phyloP scores from a whole-genome alignment of 345 rosid species.

The Ricinus communis region DNA sequence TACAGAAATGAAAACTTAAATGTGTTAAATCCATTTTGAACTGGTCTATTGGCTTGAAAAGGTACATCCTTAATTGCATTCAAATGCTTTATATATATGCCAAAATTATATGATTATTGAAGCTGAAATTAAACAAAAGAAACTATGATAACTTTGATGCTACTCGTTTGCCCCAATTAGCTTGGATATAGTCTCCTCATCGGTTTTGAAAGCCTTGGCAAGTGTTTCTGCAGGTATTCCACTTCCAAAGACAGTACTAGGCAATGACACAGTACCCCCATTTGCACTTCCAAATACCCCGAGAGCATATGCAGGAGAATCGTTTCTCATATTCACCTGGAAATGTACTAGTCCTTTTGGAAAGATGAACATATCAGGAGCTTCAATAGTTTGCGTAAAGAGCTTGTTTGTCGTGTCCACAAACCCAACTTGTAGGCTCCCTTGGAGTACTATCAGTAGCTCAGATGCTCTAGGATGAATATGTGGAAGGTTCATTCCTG shows the following conservation, averaged over 20 bases:
- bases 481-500: constrained; percentile 26
- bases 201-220: constrained; percentile 30
- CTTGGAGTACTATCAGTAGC: constrained; percentile 15
- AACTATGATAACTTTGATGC: not conserved
- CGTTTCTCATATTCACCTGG: constrained; percentile 16
- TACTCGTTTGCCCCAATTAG: constrained; percentile 21
- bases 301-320: constrained; percentile 17
- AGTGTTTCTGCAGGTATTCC: constrained; percentile 22
- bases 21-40: no score
- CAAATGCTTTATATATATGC: not conserved
- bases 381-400: constrained; percentile 21
- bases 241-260: constrained; percentile 21
- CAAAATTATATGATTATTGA: not conserved
- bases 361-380: constrained; percentile 29
- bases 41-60: not conserved
- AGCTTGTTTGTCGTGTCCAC: constrained; percentile 21
- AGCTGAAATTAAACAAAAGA: not conserved
- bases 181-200: constrained; percentile 29
- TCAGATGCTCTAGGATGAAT: constrained; percentile 28
- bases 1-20: not conserved
- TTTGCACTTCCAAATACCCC: constrained; percentile 24
- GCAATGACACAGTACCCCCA: constrained; percentile 24
- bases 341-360: constrained; percentile 38
- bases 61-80: not conserved
- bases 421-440: constrained; percentile 17